Conservation (phyloP, 352 stramenopile genomes). For the Phytophthora pluvialis region DNA sequence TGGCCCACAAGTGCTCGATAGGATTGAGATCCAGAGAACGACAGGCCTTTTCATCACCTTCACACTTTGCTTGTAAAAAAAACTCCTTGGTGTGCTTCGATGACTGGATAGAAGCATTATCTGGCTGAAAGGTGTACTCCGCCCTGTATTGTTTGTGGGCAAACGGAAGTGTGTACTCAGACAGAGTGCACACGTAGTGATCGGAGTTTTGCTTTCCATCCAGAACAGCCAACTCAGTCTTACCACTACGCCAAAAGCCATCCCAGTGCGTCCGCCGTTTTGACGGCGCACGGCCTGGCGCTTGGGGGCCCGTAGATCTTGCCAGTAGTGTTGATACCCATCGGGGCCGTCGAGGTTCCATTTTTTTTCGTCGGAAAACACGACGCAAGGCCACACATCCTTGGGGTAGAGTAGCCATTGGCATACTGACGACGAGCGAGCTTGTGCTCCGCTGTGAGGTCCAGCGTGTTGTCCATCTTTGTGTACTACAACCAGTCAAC, state of each 20-base stretch:
- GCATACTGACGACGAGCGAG: background rate
- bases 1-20: conserved; percentile 15
- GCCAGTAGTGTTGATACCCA: conserved; percentile 2
- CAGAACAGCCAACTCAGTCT: background rate
- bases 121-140: background rate
- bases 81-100: background rate
- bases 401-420: background rate
- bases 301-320: background rate
- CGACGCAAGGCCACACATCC: background rate
- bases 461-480: conserved; percentile 3
- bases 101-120: background rate
- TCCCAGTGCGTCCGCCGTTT: background rate
- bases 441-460: background rate
- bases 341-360: conserved; percentile 3
- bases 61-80: conserved; percentile 11
- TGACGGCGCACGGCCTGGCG: background rate
- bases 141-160: too few species aligned
- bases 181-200: background rate
- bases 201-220: background rate
- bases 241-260: background rate
- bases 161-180: too few species aligned
- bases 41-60: conserved; percentile 5
- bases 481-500: background rate
- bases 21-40: conserved; percentile 17
- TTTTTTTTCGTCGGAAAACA: conserved; percentile 7